phyloP scores from a whole-genome alignment of 306 rosid species.

The Fagus sylvatica region DNA sequence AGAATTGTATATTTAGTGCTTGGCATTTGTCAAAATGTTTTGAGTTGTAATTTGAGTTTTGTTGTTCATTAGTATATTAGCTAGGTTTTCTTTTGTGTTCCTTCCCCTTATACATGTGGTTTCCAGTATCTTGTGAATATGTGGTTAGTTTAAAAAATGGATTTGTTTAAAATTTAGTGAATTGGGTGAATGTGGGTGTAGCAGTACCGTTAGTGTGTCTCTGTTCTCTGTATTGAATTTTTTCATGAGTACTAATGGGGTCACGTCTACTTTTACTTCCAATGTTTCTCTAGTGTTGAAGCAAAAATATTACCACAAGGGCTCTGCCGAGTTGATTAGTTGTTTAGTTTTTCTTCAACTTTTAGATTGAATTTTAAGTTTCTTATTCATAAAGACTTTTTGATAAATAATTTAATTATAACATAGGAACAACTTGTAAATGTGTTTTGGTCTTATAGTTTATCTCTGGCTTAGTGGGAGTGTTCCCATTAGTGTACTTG shows the following conservation, averaged over 20 bases:
- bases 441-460: neutral
- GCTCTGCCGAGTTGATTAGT: too few relatives aligned
- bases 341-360: too few relatives aligned
- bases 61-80: neutral
- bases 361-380: too few relatives aligned
- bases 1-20: neutral
- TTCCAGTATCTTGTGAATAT: neutral
- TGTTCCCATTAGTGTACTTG: neutral
- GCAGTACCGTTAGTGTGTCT: neutral
- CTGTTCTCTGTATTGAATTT: neutral
- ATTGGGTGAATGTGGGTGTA: neutral
- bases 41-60: neutral
- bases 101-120: neutral
- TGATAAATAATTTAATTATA: neutral
- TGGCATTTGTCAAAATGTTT: neutral
- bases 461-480: neutral
- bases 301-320: neutral
- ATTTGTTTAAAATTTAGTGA: neutral
- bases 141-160: neutral
- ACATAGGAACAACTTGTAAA: neutral
- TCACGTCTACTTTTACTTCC: neutral
- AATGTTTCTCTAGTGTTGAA: neutral
- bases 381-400: neutral
- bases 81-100: neutral
- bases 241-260: neutral